Conservation (phyloP, 495 filamentous ascomycete genomes). For the Penicillium canescens region DNA sequence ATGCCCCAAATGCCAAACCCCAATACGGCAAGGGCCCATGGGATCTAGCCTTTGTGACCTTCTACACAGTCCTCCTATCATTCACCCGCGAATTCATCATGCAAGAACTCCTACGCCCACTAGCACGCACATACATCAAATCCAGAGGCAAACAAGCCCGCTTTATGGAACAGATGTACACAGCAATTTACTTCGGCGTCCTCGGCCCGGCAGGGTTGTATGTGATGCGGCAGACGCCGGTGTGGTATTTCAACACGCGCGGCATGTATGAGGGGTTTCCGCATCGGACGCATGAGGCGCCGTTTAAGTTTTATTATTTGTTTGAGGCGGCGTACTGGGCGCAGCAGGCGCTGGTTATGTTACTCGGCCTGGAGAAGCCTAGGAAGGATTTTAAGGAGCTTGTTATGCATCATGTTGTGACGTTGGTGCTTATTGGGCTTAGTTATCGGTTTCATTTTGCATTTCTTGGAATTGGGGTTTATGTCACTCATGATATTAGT, state of each 20-base stretch:
- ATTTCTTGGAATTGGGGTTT: slow-evolving; percentile 86
- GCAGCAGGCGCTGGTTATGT: slow-evolving; percentile 83
- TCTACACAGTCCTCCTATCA: slow-evolving; percentile 78
- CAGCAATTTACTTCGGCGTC: slow-evolving; percentile 81
- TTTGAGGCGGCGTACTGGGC: slow-evolving; percentile 90
- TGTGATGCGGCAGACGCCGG: slow-evolving; percentile 78
- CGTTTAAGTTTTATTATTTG: slow-evolving; percentile 89
- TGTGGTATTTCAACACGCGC: slow-evolving; percentile 88
- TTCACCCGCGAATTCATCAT: slow-evolving; percentile 92
- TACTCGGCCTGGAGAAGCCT: slow-evolving; percentile 81
- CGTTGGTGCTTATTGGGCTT: slow-evolving; percentile 71
- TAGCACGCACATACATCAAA: slow-evolving; percentile 65
- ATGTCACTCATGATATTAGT: slow-evolving; percentile 86
- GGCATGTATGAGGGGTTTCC: slow-evolving; percentile 86
- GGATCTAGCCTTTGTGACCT: slow-evolving; percentile 78
- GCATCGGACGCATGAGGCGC: slow-evolving; percentile 70
- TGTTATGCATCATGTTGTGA: slow-evolving; percentile 85
- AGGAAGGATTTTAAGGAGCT: slow-evolving; percentile 89
- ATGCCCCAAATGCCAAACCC: slow-evolving; percentile 29
- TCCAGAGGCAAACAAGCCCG: slow-evolving; percentile 72
- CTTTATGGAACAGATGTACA: slow-evolving; percentile 94
- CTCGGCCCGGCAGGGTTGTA: slow-evolving; percentile 78
- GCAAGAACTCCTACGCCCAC: slow-evolving; percentile 76
- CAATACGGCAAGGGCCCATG: slow-evolving; percentile 84
- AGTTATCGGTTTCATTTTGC: slow-evolving; percentile 95